Evolutionary conservation across 2,329 filamentous ascomycete genomes (phyloP).

Genomic region (Intubia oerlemansii): DNA sequence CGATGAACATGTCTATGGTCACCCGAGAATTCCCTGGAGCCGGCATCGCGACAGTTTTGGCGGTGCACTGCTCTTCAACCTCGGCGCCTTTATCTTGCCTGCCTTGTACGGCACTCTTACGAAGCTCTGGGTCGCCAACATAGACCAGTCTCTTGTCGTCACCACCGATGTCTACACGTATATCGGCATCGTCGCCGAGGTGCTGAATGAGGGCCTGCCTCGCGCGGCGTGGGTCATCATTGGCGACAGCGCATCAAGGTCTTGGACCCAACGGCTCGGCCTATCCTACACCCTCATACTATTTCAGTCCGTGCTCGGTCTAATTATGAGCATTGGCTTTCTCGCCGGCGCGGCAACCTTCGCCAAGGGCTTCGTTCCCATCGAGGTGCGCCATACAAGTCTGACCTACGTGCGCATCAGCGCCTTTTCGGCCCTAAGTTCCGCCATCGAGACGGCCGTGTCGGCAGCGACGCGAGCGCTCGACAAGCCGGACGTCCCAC

Average conservation of each 20-base stretch:
- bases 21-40: too few species aligned
- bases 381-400: constrained; percentile 30
- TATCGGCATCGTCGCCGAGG: constrained; percentile 43
- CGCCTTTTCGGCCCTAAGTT: constrained; percentile 39
- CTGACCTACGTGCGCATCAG: constrained; percentile 43
- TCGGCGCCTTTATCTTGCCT: constrained; percentile 39
- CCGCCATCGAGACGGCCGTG: constrained; percentile 41
- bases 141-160: constrained; percentile 38
- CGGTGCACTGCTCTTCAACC: constrained; percentile 40
- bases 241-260: constrained; percentile 36
- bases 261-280: constrained; percentile 25
- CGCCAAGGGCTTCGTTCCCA: constrained; percentile 40
- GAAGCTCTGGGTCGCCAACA: constrained; percentile 50
- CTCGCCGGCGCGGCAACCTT: constrained; percentile 29
- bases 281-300: constrained; percentile 42
- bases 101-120: constrained; percentile 45
- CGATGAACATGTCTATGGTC: too few species aligned
- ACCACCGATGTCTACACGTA: constrained; percentile 50
- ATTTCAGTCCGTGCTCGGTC: constrained; percentile 34
- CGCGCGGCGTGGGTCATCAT: constrained; percentile 48
- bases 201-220: constrained; percentile 52
- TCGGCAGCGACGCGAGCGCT: constrained; percentile 39
- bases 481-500: constrained; percentile 46
- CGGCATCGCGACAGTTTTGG: constrained; percentile 18
- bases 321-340: constrained; percentile 38